phyloP scores from a whole-genome alignment of 1,284 basidiomycete species.

The Coniophora puteana region DNA sequence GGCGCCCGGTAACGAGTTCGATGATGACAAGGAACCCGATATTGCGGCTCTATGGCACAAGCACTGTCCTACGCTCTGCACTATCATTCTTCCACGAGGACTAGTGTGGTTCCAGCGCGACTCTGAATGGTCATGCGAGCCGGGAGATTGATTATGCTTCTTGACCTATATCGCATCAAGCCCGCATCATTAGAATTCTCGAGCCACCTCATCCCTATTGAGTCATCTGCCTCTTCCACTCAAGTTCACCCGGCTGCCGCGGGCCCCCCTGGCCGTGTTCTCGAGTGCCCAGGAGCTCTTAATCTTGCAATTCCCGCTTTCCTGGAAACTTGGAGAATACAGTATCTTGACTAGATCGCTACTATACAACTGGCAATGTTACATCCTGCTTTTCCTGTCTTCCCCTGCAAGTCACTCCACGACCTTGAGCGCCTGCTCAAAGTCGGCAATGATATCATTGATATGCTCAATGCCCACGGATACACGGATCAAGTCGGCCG shows the following conservation, averaged over 20 bases:
- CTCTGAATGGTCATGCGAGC: slow-evolving; percentile 22
- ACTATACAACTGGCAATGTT: not conserved
- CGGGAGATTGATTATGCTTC: no score
- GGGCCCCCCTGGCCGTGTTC: no score
- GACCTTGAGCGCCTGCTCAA: slow-evolving; percentile 40
- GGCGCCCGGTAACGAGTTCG: slow-evolving; percentile 22
- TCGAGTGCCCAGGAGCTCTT: no score
- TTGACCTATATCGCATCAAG: no score
- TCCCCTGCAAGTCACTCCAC: slow-evolving; percentile 12
- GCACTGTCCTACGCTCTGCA: slow-evolving; percentile 38
- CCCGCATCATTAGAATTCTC: no score
- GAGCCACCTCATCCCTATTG: no score
- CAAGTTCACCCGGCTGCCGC: no score
- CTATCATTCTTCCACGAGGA: slow-evolving; percentile 41
- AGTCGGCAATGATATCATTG: slow-evolving; percentile 83
- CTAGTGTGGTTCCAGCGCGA: slow-evolving; percentile 34
- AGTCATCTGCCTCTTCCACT: no score
- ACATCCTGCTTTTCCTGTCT: not conserved
- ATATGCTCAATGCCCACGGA: slow-evolving; percentile 85
- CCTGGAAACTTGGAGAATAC: no score
- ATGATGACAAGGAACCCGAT: slow-evolving; percentile 27
- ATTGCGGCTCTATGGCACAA: slow-evolving; percentile 34
- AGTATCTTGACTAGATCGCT: no score
- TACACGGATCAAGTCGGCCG: slow-evolving; percentile 77
- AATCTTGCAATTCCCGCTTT: no score